Evolutionary conservation across 2,329 filamentous ascomycete species (phyloP), one percentile per base, ranked within the genome.

Genomic region (Anisogramma anomala): DNA sequence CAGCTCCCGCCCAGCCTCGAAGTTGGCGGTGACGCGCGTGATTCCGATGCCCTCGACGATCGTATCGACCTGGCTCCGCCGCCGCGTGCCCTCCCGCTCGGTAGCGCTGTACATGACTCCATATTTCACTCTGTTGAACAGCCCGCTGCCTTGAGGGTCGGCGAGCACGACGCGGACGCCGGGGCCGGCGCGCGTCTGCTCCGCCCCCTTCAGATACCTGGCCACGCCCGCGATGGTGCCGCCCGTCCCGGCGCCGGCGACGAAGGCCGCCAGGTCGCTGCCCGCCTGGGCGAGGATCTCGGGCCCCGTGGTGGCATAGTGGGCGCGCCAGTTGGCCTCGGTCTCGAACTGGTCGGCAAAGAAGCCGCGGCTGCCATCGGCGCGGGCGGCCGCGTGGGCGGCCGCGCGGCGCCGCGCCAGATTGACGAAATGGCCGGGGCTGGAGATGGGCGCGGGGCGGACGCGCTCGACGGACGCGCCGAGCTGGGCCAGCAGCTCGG

Each of bases 321-420:
- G 91, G 1, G 91, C 88, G 33, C 73, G 69, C 72, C 82, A 94
- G 62, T 98, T 98, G 23, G 87, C 84, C 37, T 77, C 68, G 19
- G 83, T 89, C 64, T 98, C 91, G 56, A 98, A 98, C 58, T 98
- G 91, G 59, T 98, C 84, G 1, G 89, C 87, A 58, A 96, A 98
- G 63, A 94, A 88, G 17, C 91, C 91, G 37, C 75, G 70, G 49
- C 86, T 89, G 26, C 67, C 70, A 51, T 76, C 74, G 10, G 60
- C 54, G 1, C 65, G 57, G 7, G 68, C 65, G 0, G 59, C 63
- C 1, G 81, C 84, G 57, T 96, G 88, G 51, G 86, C 79, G 38
- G 62, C 61, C 0, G 91, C 89, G 37, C 86, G 77, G 17, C 73
- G 71, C 19, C 85, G 75, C 6, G 91, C 91, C 4, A 87, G 74